Evolutionary conservation across 2,329 filamentous ascomycete genomes (phyloP).

Genomic region (Ascochyta pisi): DNA sequence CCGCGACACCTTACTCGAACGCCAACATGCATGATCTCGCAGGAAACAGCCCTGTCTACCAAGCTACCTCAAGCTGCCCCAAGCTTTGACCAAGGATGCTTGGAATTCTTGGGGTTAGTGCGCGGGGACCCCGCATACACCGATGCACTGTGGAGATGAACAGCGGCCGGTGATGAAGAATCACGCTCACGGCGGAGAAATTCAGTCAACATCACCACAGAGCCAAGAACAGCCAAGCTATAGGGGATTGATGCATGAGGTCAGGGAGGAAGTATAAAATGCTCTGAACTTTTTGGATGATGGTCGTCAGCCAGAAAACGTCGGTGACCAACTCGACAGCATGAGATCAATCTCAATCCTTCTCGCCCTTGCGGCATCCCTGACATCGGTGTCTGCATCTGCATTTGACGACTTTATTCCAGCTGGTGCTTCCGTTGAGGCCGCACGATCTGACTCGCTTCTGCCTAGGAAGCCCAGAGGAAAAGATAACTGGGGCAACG

Average conservation of each 20-base stretch:
- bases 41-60: not conserved
- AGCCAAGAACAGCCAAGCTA: slow-evolving; percentile 5
- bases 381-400: slow-evolving; percentile 23
- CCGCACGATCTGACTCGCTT: slow-evolving; percentile 14
- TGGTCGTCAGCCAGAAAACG: not conserved
- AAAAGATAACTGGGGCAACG: slow-evolving; percentile 43
- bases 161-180: slow-evolving; percentile 1
- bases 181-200: slow-evolving; percentile 22
- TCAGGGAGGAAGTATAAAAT: not conserved
- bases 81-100: slow-evolving; percentile 27
- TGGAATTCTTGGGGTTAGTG: slow-evolving; percentile 23
- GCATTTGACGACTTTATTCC: slow-evolving; percentile 21
- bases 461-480: slow-evolving; percentile 16
- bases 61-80: slow-evolving; percentile 25
- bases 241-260: not conserved
- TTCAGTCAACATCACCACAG: slow-evolving; percentile 5
- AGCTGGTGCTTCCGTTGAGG: slow-evolving; percentile 23
- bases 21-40: slow-evolving; percentile 33
- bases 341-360: slow-evolving; percentile 32
- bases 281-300: not conserved
- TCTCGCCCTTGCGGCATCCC: slow-evolving; percentile 21
- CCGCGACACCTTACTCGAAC: slow-evolving; percentile 1
- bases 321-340: not conserved
- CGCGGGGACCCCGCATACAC: slow-evolving; percentile 26
- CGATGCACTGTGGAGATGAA: slow-evolving; percentile 21